Evolutionary conservation across 1,139 yeast genomes (phyloP), one percentile per base, ranked within the genome.

Genomic region (Zygosaccharomyces sapae): DNA sequence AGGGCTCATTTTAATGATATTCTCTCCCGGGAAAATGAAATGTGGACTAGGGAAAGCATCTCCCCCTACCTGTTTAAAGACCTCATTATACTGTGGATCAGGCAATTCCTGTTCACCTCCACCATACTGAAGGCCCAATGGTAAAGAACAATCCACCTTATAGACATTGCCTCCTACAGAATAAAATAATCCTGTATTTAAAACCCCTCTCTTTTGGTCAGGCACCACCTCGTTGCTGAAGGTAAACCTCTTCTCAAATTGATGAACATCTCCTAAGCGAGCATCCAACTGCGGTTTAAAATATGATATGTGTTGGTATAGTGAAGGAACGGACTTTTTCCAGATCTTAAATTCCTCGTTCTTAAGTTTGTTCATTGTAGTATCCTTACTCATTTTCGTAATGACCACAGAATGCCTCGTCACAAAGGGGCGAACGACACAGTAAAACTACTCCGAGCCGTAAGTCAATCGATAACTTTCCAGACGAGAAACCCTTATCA

Each of bases 261-360:
- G 54, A 7, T 47, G 29, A 4, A 47, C 48, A 36, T 54, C 53
- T 29, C 57, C 62, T 13, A 55, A 55, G 33, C 57, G 49, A 7
- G 55, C 50, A 7, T 54, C 50, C 40, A 18, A 86, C 80, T 53
- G 79, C 74, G 36, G 95, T 79, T 53, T 87, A 78, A 58, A 87
- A 77, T 53, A 86, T 72, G 65, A 86, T 87, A 69, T 63, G 44
- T 65, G 67, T 43, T 62, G 58, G 46, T 92, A 92, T 44, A 92
- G 71, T 55, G 88, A 75, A 12, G 96, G 96, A 10, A 92, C 86
- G 9, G 95, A 83, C 63, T 92, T 92, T 67, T 90, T 90, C 98
- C 98, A 92, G 49, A 86, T 86, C 62, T 89, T 86, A 73, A 82
- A 89, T 67, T 87, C 96, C 55, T 76, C 80, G 50, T 75, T 75